Conservation (phyloP, 1,139 yeast species). For the Pichia sp. region DNA sequence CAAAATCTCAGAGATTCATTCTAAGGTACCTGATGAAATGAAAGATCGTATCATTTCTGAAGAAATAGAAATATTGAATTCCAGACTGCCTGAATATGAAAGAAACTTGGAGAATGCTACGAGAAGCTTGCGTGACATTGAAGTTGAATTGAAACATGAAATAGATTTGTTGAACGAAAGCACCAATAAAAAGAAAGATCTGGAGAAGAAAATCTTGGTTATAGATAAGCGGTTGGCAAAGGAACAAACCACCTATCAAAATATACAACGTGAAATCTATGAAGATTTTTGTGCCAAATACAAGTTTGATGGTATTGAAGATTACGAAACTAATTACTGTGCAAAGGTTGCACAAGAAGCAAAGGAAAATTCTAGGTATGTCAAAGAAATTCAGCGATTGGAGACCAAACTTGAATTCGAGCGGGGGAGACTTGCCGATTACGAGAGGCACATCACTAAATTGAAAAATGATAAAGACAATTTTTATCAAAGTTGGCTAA, state of each 20-base stretch:
- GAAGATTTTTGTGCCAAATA: slow-evolving; percentile 49
- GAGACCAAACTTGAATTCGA: slow-evolving; percentile 65
- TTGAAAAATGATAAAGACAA: slow-evolving; percentile 35
- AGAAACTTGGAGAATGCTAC: slow-evolving; percentile 47
- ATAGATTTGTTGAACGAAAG: slow-evolving; percentile 32
- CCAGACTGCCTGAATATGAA: slow-evolving; percentile 47
- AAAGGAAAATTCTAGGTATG: slow-evolving; percentile 58
- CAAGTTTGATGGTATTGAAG: slow-evolving; percentile 52
- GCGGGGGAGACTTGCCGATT: slow-evolving; percentile 49
- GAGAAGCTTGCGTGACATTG: slow-evolving; percentile 50
- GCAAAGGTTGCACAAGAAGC: slow-evolving; percentile 54
- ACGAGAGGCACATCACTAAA: slow-evolving; percentile 40
- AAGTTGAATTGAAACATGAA: slow-evolving; percentile 54
- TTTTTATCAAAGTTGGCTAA: slow-evolving; percentile 35
- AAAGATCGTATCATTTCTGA: slow-evolving; percentile 54
- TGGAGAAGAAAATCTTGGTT: slow-evolving; percentile 23
- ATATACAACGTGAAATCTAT: slow-evolving; percentile 45
- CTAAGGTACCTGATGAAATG: slow-evolving; percentile 49
- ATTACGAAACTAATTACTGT: slow-evolving; percentile 68
- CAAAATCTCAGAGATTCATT: slow-evolving; percentile 49
- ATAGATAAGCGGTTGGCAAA: slow-evolving; percentile 20
- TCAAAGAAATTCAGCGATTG: slow-evolving; percentile 57
- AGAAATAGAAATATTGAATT: slow-evolving; percentile 53
- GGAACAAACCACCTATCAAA: slow-evolving; percentile 34
- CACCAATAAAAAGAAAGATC: slow-evolving; percentile 31